Percentiles rank a stretch among this genome's conserved stretches.
Evolutionary conservation across 1,284 basidiomycete genomes (phyloP).

Genomic region (Amylostereum chailletii): DNA sequence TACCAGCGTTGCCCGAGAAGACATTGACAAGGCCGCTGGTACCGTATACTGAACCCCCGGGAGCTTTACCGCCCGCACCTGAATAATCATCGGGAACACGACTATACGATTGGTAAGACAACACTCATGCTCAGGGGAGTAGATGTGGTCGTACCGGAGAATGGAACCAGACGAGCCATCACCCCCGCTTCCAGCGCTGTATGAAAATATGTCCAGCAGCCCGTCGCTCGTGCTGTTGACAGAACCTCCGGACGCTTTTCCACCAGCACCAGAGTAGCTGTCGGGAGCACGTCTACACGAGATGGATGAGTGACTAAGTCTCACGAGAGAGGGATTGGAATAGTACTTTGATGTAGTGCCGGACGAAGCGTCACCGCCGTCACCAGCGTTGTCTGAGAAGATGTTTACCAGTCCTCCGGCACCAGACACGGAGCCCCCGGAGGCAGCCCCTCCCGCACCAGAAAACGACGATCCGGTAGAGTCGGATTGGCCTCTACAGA

Average conservation of each 20-base stretch:
- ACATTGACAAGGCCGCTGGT: background rate
- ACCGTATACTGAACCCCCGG: slow-evolving; percentile 9
- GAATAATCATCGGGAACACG: slow-evolving; percentile 11
- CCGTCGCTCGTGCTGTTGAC: slow-evolving; percentile 1
- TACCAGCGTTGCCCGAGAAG: slow-evolving; percentile 21
- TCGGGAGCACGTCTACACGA: no score
- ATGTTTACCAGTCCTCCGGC: slow-evolving; percentile 10
- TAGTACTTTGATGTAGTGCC: slow-evolving; percentile 9
- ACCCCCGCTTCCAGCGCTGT: slow-evolving; percentile 17
- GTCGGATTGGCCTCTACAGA: background rate
- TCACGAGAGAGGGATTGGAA: background rate
- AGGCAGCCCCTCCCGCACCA: slow-evolving; percentile 7
- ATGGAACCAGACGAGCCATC: slow-evolving; percentile 20
- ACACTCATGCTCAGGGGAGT: background rate
- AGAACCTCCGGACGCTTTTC: slow-evolving; percentile 7
- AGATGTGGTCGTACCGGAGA: slow-evolving; percentile 7
- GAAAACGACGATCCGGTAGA: background rate
- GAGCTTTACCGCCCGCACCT: slow-evolving; percentile 11
- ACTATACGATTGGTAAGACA: background rate
- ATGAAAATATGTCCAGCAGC: background rate
- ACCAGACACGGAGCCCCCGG: slow-evolving; percentile 11
- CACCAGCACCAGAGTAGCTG: slow-evolving; percentile 8
- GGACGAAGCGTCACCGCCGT: slow-evolving; percentile 9
- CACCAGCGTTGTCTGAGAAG: slow-evolving; percentile 12
- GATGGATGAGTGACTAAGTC: background rate